These are phyloP conservation scores for Heterobasidion annosum DNA, from an alignment of 1,284 basidiomycete genomes.

Conservation along the genomic window DNA sequence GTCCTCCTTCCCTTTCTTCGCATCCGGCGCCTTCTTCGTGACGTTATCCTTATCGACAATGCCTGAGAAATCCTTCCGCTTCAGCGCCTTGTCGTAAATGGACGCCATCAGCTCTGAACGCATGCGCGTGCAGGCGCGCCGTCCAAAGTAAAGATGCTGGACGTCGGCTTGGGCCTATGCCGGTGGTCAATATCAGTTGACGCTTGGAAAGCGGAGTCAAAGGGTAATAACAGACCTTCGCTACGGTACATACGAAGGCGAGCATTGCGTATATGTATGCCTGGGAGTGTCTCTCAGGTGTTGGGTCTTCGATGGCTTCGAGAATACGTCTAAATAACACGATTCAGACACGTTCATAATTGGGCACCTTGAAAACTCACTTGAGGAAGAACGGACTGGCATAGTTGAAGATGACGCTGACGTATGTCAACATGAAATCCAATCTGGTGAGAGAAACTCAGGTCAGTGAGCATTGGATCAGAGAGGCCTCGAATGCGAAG, in stretches of 20 bases:
- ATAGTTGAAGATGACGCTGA: conserved; percentile 65
- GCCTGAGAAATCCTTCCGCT: conserved; percentile 79
- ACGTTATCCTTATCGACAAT: conserved; percentile 41
- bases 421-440: conserved; percentile 57
- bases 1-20: conserved; percentile 19
- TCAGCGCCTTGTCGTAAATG: conserved; percentile 87
- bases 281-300: conserved; percentile 36
- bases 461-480: background rate
- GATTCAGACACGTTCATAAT: background rate
- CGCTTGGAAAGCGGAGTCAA: background rate
- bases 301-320: conserved; percentile 28
- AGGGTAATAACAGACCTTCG: conserved; percentile 30
- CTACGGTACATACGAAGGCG: conserved; percentile 47
- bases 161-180: conserved; percentile 55
- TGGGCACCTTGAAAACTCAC: background rate
- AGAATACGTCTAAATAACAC: conserved; percentile 39
- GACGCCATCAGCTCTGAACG: conserved; percentile 71
- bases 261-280: conserved; percentile 71
- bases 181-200: background rate
- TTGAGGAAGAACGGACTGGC: conserved; percentile 54
- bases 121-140: conserved; percentile 63
- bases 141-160: conserved; percentile 71
- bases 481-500: background rate
- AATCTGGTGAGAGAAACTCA: conserved; percentile 18
- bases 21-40: conserved; percentile 14